Evolutionary conservation across 1,284 basidiomycete genomes (phyloP), one percentile per base, ranked within the genome.

Genomic region (Pseudozyma pruni): DNA sequence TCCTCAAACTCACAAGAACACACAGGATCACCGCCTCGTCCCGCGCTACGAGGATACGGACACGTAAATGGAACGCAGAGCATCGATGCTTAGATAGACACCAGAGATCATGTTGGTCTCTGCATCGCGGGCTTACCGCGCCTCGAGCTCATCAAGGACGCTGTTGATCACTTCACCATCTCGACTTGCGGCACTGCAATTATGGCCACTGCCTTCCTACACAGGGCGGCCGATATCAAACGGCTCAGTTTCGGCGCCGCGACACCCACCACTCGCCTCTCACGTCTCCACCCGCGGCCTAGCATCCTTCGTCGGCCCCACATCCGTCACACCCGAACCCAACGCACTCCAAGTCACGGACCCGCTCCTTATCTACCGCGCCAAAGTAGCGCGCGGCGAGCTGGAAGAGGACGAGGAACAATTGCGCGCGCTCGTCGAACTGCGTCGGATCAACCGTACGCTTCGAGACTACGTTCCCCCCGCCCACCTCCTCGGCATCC

Each of bases 321-420:
- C 47, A 3, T 8, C 33, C 29, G 2, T 8, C 5, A 13, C 29
- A 23, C 42, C 45, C 3, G 61, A 72, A 19, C 22, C 52, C 0
- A 67, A 62, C 20, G 63, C 63, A 0, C 53, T 77, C 1, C 74
- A 77, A 50, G 66, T 64, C 38, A 73, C 75, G 9, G 77, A 78
- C 31, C 77, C 79, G 5, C 55, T 79, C 13, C 41, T 74, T 40
- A 57, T 78, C 61, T 69, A 81, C 49, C 63, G 71, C 51, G 60
- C 75, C 46, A 72, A 77, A 59, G 86, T 87, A 0, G 83, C 85
- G 0, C 75, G 83, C 0, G 88, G 89, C 0, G 83, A 85, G 54
- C 85, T 90, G 50, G 81, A 85, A 59, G 86, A 87, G 79, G 88
- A 90, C 69, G 86, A 88, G 55, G 87, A 89, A 56, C 89, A 91